Evolutionary conservation across 106 monocot genomes (phyloP).

Genomic region (Acanthochlamys bracteata): DNA sequence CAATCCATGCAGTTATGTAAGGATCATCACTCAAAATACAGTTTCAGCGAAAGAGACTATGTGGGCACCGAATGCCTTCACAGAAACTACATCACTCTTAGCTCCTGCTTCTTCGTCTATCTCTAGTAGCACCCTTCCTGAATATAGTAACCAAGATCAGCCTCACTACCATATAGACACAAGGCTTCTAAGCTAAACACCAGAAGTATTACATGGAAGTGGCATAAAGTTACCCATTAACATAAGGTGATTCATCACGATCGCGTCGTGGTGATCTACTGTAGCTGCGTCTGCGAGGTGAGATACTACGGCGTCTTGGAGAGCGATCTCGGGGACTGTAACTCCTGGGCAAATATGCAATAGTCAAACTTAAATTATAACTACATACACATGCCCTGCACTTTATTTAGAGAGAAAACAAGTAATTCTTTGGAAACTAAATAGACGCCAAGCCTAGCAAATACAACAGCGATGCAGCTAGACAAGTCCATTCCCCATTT

Average conservation of each 20-base stretch:
- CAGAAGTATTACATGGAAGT: not conserved
- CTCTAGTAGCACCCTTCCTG: slow-evolving; percentile 26
- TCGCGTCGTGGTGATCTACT: slow-evolving; percentile 62
- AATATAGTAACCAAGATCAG: not conserved
- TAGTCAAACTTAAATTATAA: not conserved
- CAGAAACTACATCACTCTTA: not conserved
- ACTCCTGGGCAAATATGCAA: slow-evolving; percentile 30
- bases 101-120: slow-evolving; percentile 53
- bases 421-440: not conserved
- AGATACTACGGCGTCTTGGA: slow-evolving; percentile 51
- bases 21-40: slow-evolving; percentile 19
- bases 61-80: not conserved
- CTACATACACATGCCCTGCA: not conserved
- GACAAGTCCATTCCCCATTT: too few relatives aligned
- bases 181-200: not conserved
- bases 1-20: slow-evolving; percentile 29
- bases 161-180: not conserved
- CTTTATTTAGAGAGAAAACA: not conserved
- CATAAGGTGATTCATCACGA: slow-evolving; percentile 56
- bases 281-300: slow-evolving; percentile 55
- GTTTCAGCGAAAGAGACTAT: slow-evolving; percentile 14
- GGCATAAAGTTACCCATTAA: slow-evolving; percentile 40
- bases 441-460: too few relatives aligned
- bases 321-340: slow-evolving; percentile 67
- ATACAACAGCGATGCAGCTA: too few relatives aligned